phyloP scores from a whole-genome alignment of 257 asterid genomes.

The Craterostigma plantagineum region DNA sequence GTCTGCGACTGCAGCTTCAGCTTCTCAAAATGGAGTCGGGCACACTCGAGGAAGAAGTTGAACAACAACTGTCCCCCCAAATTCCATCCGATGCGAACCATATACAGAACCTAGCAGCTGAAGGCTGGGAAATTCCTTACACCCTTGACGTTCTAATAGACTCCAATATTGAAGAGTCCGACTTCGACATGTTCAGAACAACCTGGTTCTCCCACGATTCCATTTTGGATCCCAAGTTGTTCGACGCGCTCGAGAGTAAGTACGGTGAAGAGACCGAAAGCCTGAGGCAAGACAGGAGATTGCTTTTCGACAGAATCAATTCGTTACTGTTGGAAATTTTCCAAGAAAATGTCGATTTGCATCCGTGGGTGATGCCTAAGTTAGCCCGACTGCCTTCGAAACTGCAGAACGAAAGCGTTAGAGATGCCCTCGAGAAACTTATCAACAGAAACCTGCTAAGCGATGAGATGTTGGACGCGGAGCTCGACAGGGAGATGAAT shows the following conservation, averaged over 20 bases:
- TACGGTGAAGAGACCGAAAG: constrained; percentile 15
- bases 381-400: constrained; percentile 7
- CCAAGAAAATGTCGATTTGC: constrained; percentile 19
- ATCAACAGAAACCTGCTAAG: constrained; percentile 15
- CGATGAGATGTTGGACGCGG: constrained; percentile 8
- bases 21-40: constrained; percentile 77
- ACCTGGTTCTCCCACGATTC: constrained; percentile 38
- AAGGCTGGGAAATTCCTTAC: constrained; percentile 40
- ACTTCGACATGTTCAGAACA: constrained; percentile 18
- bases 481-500: constrained; percentile 36
- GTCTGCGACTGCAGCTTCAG: constrained; percentile 64
- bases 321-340: constrained; percentile 27
- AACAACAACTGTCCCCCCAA: constrained; percentile 17
- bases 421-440: constrained; percentile 26
- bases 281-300: constrained; percentile 37
- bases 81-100: constrained; percentile 15
- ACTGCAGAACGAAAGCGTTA: constrained; percentile 19
- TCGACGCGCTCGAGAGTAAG: constrained; percentile 47
- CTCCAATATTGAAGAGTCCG: constrained; percentile 27
- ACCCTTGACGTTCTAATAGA: too few relatives aligned
- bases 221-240: constrained; percentile 48
- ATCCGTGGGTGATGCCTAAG: constrained; percentile 45
- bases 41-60: constrained; percentile 8
- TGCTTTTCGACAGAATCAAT: constrained; percentile 53
- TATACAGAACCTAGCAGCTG: constrained; percentile 4